Percentiles rank a stretch among this genome's conserved stretches.
These are phyloP conservation scores for Saccharomycopsis sp. DNA, from an alignment of 805 yeast species.

Conservation along the genomic window DNA sequence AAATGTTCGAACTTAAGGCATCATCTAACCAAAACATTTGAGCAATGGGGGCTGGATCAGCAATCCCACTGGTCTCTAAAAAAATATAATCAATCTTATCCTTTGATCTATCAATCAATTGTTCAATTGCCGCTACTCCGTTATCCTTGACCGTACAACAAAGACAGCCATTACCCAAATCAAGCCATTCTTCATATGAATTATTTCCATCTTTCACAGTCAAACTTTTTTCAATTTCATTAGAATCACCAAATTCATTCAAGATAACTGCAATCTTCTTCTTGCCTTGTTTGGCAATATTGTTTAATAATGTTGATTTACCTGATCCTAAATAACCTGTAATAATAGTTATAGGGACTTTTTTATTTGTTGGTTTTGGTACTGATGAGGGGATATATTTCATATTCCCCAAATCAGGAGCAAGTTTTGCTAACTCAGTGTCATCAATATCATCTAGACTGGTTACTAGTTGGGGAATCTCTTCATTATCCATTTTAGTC, in stretches of 20 bases:
- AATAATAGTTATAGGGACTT: constrained; percentile 84
- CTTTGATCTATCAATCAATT: constrained; percentile 60
- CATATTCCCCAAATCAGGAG: constrained; percentile 11
- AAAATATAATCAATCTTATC: constrained; percentile 81
- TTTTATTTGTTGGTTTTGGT: constrained; percentile 21
- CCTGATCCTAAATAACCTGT: constrained; percentile 97
- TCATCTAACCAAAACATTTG: constrained; percentile 97
- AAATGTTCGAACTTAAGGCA: constrained; percentile 72
- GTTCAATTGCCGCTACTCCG: constrained; percentile 91
- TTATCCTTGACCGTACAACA: constrained; percentile 94
- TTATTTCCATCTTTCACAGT: constrained; percentile 49
- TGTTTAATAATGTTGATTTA: constrained; percentile 74
- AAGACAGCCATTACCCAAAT: constrained; percentile 90
- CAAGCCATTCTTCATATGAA: constrained; percentile 86
- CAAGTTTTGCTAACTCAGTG: constrained; percentile 4
- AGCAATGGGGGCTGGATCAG: constrained; percentile 97
- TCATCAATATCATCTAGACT: constrained; percentile 22
- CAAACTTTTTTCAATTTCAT: constrained; percentile 79
- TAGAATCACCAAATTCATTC: constrained; percentile 87
- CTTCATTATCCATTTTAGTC: no score
- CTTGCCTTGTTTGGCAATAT: constrained; percentile 59
- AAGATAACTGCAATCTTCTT: constrained; percentile 79
- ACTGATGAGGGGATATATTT: constrained; percentile 1
- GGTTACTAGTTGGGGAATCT: constrained; percentile 29
- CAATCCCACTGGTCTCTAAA: constrained; percentile 90